A percentile compares a stretch with the other conserved stretches of the same genome.
Conservation (phyloP, 441 rosid species). For the Adansonia rubrostipa region DNA sequence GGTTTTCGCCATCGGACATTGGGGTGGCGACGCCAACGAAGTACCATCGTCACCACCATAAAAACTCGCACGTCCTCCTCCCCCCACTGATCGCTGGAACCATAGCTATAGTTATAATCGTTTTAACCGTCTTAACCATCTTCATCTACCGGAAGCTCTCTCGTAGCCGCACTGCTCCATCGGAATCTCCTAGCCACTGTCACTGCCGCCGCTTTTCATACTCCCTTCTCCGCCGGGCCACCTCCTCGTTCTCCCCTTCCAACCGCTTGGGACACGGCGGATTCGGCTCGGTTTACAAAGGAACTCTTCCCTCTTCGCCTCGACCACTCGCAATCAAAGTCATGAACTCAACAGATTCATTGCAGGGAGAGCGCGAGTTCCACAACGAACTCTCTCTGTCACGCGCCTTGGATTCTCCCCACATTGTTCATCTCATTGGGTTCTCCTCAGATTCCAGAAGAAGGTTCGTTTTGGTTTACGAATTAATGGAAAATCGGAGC, state of each 20-base stretch:
- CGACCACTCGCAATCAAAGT: slow-evolving; percentile 68
- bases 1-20: slow-evolving; percentile 36
- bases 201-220: slow-evolving; percentile 76
- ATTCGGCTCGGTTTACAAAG: slow-evolving; percentile 80
- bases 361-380: slow-evolving; percentile 81
- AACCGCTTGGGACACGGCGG: slow-evolving; percentile 85
- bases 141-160: slow-evolving; percentile 64
- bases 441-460: slow-evolving; percentile 68
- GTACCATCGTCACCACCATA: slow-evolving; percentile 34
- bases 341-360: slow-evolving; percentile 61
- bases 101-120: slow-evolving; percentile 39
- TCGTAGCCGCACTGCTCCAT: slow-evolving; percentile 67
- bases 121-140: slow-evolving; percentile 47
- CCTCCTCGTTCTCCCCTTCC: slow-evolving; percentile 66
- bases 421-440: slow-evolving; percentile 73
- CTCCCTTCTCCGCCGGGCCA: slow-evolving; percentile 72
- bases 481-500: slow-evolving; percentile 83
- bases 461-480: slow-evolving; percentile 68
- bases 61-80: slow-evolving; percentile 31
- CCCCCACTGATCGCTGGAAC: slow-evolving; percentile 49
- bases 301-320: slow-evolving; percentile 46
- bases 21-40: slow-evolving; percentile 27
- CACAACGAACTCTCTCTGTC: slow-evolving; percentile 81
- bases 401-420: slow-evolving; percentile 54
- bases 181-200: slow-evolving; percentile 50